These are phyloP conservation scores for Powellomyces hirtus DNA, from an alignment of 192 early-diverging fungal species.

Conservation along the genomic window DNA sequence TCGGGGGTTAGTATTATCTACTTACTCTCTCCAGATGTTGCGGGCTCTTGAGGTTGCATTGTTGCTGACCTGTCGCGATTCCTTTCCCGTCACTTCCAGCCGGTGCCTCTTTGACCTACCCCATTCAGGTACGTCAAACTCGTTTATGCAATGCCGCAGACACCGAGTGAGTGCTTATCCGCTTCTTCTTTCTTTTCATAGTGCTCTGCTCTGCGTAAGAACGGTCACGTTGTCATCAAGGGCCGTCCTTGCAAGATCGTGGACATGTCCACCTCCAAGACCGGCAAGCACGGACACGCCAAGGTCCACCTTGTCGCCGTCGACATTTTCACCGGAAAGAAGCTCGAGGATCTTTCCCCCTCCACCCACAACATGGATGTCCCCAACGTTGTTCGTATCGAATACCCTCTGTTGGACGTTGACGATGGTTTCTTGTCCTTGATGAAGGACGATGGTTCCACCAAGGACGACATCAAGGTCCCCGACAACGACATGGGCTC, in stretches of 20 bases:
- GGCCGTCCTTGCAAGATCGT: constrained; percentile 99
- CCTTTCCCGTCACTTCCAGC: constrained; percentile 34
- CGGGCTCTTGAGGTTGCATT: no score
- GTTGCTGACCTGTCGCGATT: not conserved
- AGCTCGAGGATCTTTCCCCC: constrained; percentile 98
- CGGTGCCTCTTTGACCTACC: constrained; percentile 92
- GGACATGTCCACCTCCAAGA: constrained; percentile 99
- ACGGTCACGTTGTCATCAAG: constrained; percentile 97
- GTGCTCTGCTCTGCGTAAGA: constrained; percentile 99
- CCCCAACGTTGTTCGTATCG: constrained; percentile 84
- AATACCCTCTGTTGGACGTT: constrained; percentile 83
- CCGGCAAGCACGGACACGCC: constrained; percentile 99
- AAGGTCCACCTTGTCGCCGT: constrained; percentile 55
- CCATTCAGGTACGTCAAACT: constrained; percentile 74
- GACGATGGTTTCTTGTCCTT: constrained; percentile 89
- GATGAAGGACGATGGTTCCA: constrained; percentile 71
- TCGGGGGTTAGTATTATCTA: constrained; percentile 31
- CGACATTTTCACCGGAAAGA: constrained; percentile 94
- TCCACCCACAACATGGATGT: constrained; percentile 99
- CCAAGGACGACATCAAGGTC: constrained; percentile 97
- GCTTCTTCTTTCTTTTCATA: constrained; percentile 13
- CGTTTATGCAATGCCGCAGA: not conserved
- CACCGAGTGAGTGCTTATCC: not conserved
- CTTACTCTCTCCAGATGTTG: no score
- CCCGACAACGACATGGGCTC: constrained; percentile 81